Evolutionary conservation across 495 filamentous ascomycete genomes (phyloP), one percentile per base, ranked within the genome.

Genomic region (Aspergillus mulundensis): DNA sequence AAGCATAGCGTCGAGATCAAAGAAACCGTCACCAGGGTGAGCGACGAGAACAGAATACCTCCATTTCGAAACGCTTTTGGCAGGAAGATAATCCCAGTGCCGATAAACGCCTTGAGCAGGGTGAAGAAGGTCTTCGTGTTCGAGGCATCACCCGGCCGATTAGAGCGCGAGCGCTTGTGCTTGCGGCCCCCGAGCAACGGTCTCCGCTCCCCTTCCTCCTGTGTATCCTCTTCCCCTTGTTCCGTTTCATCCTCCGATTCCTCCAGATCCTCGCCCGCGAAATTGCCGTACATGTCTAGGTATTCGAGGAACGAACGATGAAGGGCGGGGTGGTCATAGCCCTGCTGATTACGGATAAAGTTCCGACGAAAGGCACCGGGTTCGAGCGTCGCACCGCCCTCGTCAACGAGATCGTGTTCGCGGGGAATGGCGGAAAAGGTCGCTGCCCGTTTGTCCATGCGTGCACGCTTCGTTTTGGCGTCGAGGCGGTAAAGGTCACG

Each of bases 91-190:
- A 96, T 91, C 10, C 91, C 91, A 3, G 91, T 96, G 3, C 91
- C 91, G 46, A 96, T 89, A 60, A 96, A 96, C 7, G 89, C 91
- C 71, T 96, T 96, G 45, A 96, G 78, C 39, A 96, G 77, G 3
- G 84, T 87, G 61, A 88, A 87, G 67, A 88, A 88, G 6, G 86
- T 82, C 67, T 83, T 83, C 15, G 69, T 61, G 15, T 77, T 81
- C n/a, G 75, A 76, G 0, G 86, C 83, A 63, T 83, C 80, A 6
- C 80, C 84, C 4, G 75, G 69, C 24, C 69, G 74, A 16, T 39
- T 61, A 19, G 66, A 62, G 25, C 76, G 68, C 5, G 77, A 75
- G 43, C 65, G 73, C 62, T 68, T 77, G 6, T 81, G 73, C 62
- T 68, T 77, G 6, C 79, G 72, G 14, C 73, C 65, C 1, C 74